Conservation (phyloP, 1,284 basidiomycete genomes). For the Termitomyces sp. region DNA sequence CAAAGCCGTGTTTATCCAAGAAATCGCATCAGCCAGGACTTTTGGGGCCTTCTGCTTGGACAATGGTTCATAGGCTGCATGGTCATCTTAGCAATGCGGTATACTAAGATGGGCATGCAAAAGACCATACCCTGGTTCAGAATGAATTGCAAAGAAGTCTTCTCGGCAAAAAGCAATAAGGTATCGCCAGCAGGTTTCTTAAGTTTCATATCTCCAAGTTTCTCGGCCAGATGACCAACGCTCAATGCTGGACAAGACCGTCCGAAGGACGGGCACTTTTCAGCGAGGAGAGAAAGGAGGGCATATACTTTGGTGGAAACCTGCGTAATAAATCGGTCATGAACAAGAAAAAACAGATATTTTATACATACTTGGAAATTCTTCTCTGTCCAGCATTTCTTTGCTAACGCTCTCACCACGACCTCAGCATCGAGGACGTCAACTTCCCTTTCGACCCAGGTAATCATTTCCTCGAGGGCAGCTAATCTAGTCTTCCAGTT, state of each 20-base stretch:
- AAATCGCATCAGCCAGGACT: conserved; percentile 87
- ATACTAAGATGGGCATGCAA: neutral
- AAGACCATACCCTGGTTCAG: conserved; percentile 77
- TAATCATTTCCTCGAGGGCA: conserved; percentile 80
- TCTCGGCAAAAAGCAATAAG: conserved; percentile 80
- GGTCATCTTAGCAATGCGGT: conserved; percentile 8
- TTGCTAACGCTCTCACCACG: conserved; percentile 83
- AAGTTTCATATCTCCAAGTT: conserved; percentile 94
- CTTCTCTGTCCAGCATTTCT: conserved; percentile 97
- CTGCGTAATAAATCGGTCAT: conserved; percentile 34
- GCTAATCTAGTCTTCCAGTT: conserved; percentile 94
- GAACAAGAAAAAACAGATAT: neutral
- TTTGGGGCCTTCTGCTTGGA: conserved; percentile 97
- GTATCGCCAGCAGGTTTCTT: conserved; percentile 97
- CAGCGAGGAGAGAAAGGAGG: conserved; percentile 71
- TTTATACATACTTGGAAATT: conserved; percentile 82
- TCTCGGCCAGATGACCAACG: conserved; percentile 86
- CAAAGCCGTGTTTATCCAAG: conserved; percentile 86
- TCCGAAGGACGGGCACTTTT: conserved; percentile 79
- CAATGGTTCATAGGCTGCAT: conserved; percentile 82
- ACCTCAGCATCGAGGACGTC: conserved; percentile 83
- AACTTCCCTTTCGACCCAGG: conserved; percentile 74
- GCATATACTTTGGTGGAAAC: conserved; percentile 86
- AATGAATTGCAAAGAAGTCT: conserved; percentile 92
- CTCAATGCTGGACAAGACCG: conserved; percentile 82